These are phyloP conservation scores for Kurtzmaniella fragi DNA, from an alignment of 805 yeast genomes.

Conservation along the genomic window DNA sequence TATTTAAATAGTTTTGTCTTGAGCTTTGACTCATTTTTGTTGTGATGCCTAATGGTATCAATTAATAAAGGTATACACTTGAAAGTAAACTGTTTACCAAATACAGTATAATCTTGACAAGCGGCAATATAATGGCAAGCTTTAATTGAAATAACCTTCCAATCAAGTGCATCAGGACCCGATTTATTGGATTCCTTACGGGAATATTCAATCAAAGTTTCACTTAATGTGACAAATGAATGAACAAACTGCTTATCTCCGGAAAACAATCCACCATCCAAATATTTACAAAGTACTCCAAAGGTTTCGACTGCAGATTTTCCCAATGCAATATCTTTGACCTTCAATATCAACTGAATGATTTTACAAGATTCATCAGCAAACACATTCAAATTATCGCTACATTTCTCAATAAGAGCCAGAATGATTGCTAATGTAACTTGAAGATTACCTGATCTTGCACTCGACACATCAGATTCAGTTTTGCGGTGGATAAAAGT, in stretches of 20 bases:
- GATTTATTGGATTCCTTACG: slow-evolving; percentile 3
- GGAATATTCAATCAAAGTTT: slow-evolving; percentile 14
- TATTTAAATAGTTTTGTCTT: not conserved
- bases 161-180: slow-evolving; percentile 34
- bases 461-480: slow-evolving; percentile 51
- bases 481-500: slow-evolving; percentile 61
- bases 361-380: slow-evolving; percentile 65
- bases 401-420: slow-evolving; percentile 69
- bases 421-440: slow-evolving; percentile 72
- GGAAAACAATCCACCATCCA: slow-evolving; percentile 58
- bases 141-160: slow-evolving; percentile 40
- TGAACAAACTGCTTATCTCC: slow-evolving; percentile 59
- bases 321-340: slow-evolving; percentile 58
- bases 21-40: slow-evolving; percentile 20
- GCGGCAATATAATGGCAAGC: slow-evolving; percentile 35
- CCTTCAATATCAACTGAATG: slow-evolving; percentile 44
- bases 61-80: slow-evolving; percentile 35
- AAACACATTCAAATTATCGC: slow-evolving; percentile 79
- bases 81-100: slow-evolving; percentile 24
- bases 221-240: slow-evolving; percentile 34
- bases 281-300: slow-evolving; percentile 36
- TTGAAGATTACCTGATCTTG: slow-evolving; percentile 70
- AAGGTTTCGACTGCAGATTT: slow-evolving; percentile 49
- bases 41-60: slow-evolving; percentile 23
- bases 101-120: slow-evolving; percentile 30